These are phyloP conservation scores for Sporormia fimetaria DNA, from an alignment of 495 filamentous ascomycete species.

Conservation along the genomic window DNA sequence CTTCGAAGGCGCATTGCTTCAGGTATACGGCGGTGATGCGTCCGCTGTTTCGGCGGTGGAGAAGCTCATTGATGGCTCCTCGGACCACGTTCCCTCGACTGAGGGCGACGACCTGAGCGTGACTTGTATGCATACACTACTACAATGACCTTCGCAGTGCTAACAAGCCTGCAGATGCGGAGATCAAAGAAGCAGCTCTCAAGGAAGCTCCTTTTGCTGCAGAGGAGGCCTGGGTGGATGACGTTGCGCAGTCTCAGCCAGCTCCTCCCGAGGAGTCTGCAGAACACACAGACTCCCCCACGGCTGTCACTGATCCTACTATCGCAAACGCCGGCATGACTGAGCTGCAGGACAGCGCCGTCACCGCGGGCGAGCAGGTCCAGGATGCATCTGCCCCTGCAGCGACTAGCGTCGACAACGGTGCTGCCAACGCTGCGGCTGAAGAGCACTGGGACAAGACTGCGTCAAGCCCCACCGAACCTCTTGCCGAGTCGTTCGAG, in stretches of 20 bases:
- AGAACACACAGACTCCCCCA: conserved; percentile 23
- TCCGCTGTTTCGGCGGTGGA: conserved; percentile 70
- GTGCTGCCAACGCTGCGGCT: conserved; percentile 31
- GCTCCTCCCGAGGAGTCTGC: conserved; percentile 31
- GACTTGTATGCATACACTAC: conserved; percentile 53
- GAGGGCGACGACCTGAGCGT: conserved; percentile 52
- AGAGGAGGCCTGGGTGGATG: conserved; percentile 38
- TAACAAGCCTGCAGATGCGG: conserved; percentile 40
- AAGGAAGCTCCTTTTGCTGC: conserved; percentile 39
- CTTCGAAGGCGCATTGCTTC: conserved; percentile 78
- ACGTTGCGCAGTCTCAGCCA: conserved; percentile 38
- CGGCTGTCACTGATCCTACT: conserved; percentile 56
- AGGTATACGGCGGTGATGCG: conserved; percentile 79
- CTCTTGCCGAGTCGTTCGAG: conserved; percentile 59
- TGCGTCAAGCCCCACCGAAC: conserved; percentile 39
- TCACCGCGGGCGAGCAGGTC: conserved; percentile 30
- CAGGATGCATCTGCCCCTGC: conserved; percentile 41
- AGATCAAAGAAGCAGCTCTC: conserved; percentile 53
- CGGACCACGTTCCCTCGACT: conserved; percentile 58
- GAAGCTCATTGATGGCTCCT: conserved; percentile 70
- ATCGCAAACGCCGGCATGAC: conserved; percentile 64
- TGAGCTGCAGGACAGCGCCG: conserved; percentile 46
- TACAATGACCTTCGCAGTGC: background rate
- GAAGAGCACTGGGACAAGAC: conserved; percentile 55
- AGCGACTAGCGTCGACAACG: conserved; percentile 42